Percentiles rank a stretch among this genome's conserved stretches.
These are phyloP conservation scores for Xylaria sp. DNA, from an alignment of 2,329 filamentous ascomycete species.

Conservation along the genomic window DNA sequence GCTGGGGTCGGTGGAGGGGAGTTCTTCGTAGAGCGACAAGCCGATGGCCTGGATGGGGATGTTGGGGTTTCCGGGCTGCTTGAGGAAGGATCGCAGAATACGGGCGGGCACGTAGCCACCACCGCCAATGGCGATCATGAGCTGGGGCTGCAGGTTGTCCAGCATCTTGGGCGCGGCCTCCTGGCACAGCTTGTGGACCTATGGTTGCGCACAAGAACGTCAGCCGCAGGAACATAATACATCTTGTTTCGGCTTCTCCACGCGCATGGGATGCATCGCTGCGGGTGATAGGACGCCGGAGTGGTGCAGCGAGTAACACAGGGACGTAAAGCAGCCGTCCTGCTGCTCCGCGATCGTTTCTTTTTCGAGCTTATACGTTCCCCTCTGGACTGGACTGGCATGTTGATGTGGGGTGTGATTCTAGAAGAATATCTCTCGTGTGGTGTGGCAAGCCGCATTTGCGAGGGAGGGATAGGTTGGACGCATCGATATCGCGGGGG, in stretches of 20 bases:
- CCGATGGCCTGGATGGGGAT: slow-evolving; percentile 99
- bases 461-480: background rate
- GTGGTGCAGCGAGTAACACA: background rate
- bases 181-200: slow-evolving; percentile 98
- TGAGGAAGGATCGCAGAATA: slow-evolving; percentile 96
- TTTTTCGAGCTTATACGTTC: background rate
- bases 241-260: background rate
- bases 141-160: slow-evolving; percentile 79
- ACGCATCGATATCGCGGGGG: slow-evolving; percentile 10
- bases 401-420: background rate
- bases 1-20: slow-evolving; percentile 52
- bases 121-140: slow-evolving; percentile 97
- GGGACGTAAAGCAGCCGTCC: background rate
- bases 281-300: background rate
- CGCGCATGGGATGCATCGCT: background rate
- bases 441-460: slow-evolving; percentile 8
- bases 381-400: background rate
- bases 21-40: slow-evolving; percentile 89
- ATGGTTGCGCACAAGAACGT: slow-evolving; percentile 17
- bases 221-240: slow-evolving; percentile 8
- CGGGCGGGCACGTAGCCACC: slow-evolving; percentile 95
- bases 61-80: slow-evolving; percentile 78
- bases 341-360: background rate
- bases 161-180: slow-evolving; percentile 76
- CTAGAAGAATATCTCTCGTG: background rate